Conservation (phyloP, 1,284 basidiomycete species). For the Jaminaea rosea region DNA sequence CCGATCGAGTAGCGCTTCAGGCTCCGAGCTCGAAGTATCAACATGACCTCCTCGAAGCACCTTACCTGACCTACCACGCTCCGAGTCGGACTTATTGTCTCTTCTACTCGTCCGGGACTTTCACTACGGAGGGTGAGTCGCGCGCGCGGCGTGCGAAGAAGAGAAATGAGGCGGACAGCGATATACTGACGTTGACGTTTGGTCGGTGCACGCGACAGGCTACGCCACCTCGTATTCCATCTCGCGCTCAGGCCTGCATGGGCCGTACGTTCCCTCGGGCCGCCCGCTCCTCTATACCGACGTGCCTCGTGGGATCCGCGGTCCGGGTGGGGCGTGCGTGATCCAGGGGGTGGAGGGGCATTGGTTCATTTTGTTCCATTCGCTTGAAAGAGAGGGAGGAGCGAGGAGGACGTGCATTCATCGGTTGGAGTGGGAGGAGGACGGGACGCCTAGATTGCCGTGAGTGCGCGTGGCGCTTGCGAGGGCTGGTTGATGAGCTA, state of each 20-base stretch:
- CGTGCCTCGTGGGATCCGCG: slow-evolving; percentile 13
- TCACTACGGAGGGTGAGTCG: slow-evolving; percentile 15
- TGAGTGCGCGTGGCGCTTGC: too few species aligned
- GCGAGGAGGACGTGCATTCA: slow-evolving; percentile 27
- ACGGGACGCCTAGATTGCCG: slow-evolving; percentile 21
- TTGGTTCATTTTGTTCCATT: slow-evolving; percentile 30
- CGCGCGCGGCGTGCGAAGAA: too few species aligned
- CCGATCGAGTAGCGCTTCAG: slow-evolving; percentile 22
- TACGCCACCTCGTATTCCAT: slow-evolving; percentile 30
- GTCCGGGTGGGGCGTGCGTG: slow-evolving; percentile 27
- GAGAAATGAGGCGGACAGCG: too few species aligned
- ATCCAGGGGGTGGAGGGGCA: slow-evolving; percentile 23
- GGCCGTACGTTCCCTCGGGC: slow-evolving; percentile 17
- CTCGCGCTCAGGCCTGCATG: slow-evolving; percentile 22
- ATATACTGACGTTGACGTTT: too few species aligned
- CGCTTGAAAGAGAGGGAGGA: slow-evolving; percentile 19
- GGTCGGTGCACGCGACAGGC: slow-evolving; percentile 2
- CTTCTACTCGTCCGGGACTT: slow-evolving; percentile 32
- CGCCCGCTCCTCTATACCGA: slow-evolving; percentile 24
- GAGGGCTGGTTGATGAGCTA: too few species aligned
- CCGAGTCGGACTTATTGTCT: slow-evolving; percentile 24
- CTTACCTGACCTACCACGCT: slow-evolving; percentile 24
- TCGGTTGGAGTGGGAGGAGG: slow-evolving; percentile 13
- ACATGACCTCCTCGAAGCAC: slow-evolving; percentile 23
- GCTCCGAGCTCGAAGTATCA: slow-evolving; percentile 19